Evolutionary conservation across 257 asterid species (phyloP).

Genomic region (Lycium barbarum): DNA sequence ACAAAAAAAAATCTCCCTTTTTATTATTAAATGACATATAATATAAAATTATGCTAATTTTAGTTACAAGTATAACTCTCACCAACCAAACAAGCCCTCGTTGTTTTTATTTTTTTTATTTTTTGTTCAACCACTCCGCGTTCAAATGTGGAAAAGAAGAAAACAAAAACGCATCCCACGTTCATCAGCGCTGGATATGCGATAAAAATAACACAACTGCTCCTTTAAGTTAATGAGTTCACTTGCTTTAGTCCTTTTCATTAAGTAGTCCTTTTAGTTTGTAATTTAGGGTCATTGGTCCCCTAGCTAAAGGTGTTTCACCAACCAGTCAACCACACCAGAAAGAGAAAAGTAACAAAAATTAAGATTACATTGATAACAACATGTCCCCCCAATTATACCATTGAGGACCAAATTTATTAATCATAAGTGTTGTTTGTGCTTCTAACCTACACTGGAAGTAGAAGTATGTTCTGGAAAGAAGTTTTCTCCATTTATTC

Average conservation of each 20-base stretch:
- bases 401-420: background rate
- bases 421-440: background rate
- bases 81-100: too few relatives aligned
- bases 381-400: background rate
- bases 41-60: too few relatives aligned
- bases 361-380: background rate
- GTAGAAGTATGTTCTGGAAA: background rate
- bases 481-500: background rate
- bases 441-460: background rate
- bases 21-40: too few relatives aligned
- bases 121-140: background rate
- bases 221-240: background rate
- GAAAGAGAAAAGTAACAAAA: background rate
- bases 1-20: too few relatives aligned
- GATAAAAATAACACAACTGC: background rate
- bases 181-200: background rate
- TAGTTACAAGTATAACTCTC: too few relatives aligned
- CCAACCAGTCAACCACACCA: background rate
- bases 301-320: background rate
- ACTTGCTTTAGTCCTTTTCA: background rate
- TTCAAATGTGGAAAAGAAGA: background rate
- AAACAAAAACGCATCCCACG: background rate
- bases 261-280: background rate
- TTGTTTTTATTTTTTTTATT: too few relatives aligned
- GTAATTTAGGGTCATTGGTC: background rate